Evolutionary conservation across 805 yeast genomes (phyloP).

Genomic region (Phaffomyces antillensis): DNA sequence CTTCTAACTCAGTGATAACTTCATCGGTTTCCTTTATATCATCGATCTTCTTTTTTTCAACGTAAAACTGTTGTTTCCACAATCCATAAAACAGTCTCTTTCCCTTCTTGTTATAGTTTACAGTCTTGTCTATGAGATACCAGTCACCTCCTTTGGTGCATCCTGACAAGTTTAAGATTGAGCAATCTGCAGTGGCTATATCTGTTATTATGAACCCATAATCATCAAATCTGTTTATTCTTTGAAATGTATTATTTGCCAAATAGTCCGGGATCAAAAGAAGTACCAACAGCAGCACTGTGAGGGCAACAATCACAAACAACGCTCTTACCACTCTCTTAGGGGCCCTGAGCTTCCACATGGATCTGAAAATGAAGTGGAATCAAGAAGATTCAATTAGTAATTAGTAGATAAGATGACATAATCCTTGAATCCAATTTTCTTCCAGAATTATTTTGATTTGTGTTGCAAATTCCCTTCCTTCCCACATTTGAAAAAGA

Average conservation of each 20-base stretch:
- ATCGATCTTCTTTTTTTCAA: constrained; percentile 3
- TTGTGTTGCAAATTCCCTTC: background rate
- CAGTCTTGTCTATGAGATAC: constrained; percentile 9
- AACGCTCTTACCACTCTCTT: background rate
- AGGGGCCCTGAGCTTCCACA: background rate
- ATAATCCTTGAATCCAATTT: background rate
- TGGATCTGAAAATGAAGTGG: background rate
- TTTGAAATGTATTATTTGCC: background rate
- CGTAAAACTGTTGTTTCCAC: constrained; percentile 7
- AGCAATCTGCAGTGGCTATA: constrained; percentile 5
- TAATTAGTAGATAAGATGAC: background rate
- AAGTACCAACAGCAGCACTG: background rate
- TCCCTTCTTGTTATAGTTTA: constrained; percentile 7
- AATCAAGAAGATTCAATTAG: background rate
- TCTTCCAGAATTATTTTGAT: background rate
- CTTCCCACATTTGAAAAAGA: background rate
- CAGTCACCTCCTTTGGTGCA: constrained; percentile 6
- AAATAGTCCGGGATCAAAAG: background rate
- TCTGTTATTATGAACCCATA: constrained; percentile 3
- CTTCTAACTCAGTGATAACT: constrained; percentile 1
- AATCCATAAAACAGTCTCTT: constrained; percentile 3
- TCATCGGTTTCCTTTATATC: constrained; percentile 1
- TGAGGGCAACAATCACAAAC: background rate
- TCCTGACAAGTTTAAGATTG: background rate
- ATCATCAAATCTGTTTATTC: background rate